A percentile compares a stretch with the other conserved stretches of the same genome.
These are phyloP conservation scores for Harringtonia lauricola DNA, from an alignment of 2,329 filamentous ascomycete species.

Conservation along the genomic window DNA sequence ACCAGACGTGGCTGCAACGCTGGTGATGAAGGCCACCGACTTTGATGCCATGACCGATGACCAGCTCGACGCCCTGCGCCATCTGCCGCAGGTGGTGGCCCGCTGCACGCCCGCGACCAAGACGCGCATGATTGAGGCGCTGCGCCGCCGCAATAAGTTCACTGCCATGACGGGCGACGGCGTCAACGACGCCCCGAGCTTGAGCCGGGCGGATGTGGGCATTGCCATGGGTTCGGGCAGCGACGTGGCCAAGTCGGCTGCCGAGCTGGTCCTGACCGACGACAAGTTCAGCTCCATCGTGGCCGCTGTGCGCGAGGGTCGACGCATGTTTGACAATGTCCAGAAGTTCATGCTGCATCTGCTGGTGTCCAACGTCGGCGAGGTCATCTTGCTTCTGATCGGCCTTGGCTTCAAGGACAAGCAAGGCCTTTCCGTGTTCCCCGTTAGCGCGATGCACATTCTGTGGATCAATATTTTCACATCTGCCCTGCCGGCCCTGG, in stretches of 20 bases:
- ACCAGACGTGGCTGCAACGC: conserved; percentile 50
- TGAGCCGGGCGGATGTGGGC: conserved; percentile 72
- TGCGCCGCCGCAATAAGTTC: conserved; percentile 65
- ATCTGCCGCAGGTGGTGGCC: conserved; percentile 71
- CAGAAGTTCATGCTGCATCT: conserved; percentile 79
- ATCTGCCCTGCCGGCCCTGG: conserved; percentile 78
- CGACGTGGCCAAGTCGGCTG: conserved; percentile 75
- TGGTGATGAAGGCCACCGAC: conserved; percentile 65
- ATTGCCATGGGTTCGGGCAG: conserved; percentile 87
- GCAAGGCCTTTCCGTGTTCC: conserved; percentile 66
- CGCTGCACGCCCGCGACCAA: conserved; percentile 80
- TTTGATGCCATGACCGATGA: conserved; percentile 68
- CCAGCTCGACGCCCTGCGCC: conserved; percentile 64
- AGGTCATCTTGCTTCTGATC: conserved; percentile 70
- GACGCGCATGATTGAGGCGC: conserved; percentile 80
- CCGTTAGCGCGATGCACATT: conserved; percentile 74
- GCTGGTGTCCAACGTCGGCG: conserved; percentile 70
- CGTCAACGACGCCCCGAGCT: conserved; percentile 75
- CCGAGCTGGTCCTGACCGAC: conserved; percentile 73
- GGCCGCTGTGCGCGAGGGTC: conserved; percentile 70
- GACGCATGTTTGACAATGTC: conserved; percentile 81
- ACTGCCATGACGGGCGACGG: conserved; percentile 86
- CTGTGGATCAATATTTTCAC: conserved; percentile 95
- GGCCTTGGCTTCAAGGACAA: conserved; percentile 73
- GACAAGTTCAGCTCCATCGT: conserved; percentile 86